Evolutionary conservation across 2,329 filamentous ascomycete genomes (phyloP), one percentile per base, ranked within the genome.

Genomic region (Fusarium transvaalense): DNA sequence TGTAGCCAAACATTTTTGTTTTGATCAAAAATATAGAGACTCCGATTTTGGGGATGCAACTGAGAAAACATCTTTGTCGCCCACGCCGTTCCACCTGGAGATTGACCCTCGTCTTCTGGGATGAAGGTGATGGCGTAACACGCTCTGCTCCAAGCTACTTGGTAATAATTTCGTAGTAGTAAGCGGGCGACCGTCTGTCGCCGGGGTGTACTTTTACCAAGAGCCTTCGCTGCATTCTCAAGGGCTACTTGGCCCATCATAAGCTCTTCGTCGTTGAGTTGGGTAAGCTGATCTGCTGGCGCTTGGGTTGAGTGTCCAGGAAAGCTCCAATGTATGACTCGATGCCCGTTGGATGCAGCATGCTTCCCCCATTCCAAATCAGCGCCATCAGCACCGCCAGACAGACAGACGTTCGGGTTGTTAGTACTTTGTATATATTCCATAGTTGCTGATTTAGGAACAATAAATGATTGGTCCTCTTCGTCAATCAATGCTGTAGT

Each of bases 291-390:
- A 1, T 25, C 23, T 12, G 41, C 29, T 4, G 45, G 14, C 9
- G 45, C 54, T 7, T 19, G 13, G 29, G 45, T 56, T 51, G 29
- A 13, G 14, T 52, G 54, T 1, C 34, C 34, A 13, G 54, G 45
- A 17, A 56, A 56, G n/a, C 35, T 56, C 54, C 45, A 56, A 13
- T 56, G 54, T 14, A 56, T 56, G 10, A 56, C 54, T 21, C 21
- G 27, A 32, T 56, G 35, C n/a, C 54, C 54, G 6, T 29, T 32
- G 13, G 10, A 15, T 21, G 21, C 54, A 23, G 54, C 54, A 17
- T 35, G 41, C 1, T 35, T 41, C 23, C 54, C 45, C 54, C 54
- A 56, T 27, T 27, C 45, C 5, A 56, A n/a, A 34, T 56, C 54
- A 8, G 54, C 54, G 14, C 54, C 54, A 7, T 56, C 45, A 21